A percentile compares a stretch with the other conserved stretches of the same genome.
Conservation (phyloP, 306 rosid species). For the barrel medic (Medicago truncatula) region DNA sequence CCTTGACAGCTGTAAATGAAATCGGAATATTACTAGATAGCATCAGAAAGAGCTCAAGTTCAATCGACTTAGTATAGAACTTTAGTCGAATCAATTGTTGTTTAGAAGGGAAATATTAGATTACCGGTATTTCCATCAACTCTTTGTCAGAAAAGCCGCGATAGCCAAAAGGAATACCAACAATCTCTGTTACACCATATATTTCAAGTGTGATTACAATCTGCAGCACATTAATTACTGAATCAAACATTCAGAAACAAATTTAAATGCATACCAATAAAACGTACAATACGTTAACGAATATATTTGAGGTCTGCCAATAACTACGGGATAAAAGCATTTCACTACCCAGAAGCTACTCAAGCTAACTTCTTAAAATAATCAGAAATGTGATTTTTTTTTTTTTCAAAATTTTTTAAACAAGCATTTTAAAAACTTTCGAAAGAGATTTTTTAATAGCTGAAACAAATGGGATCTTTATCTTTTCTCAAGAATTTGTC, state of each 20-base stretch:
- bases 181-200: conserved; percentile 85
- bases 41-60: conserved; percentile 7
- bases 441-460: neutral
- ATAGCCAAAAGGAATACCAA: conserved; percentile 96
- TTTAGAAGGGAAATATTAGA: conserved; percentile 37
- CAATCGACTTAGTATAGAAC: neutral
- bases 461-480: conserved; percentile 1
- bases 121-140: conserved; percentile 80
- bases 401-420: neutral
- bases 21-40: conserved; percentile 29
- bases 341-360: too few species aligned
- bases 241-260: neutral
- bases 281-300: too few species aligned
- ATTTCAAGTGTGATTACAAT: conserved; percentile 97
- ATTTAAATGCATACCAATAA: too few species aligned
- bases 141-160: conserved; percentile 88
- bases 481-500: conserved; percentile 22
- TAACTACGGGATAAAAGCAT: too few species aligned
- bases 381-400: conserved; percentile 5
- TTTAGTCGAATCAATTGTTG: conserved; percentile 18
- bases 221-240: conserved; percentile 60
- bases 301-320: too few species aligned
- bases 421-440: neutral
- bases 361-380: too few species aligned
- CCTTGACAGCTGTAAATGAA: conserved; percentile 75